Percentiles rank a stretch among this genome's conserved stretches.
These are phyloP conservation scores for Gillenia trifoliata DNA, from an alignment of 306 rosid species.

Conservation along the genomic window DNA sequence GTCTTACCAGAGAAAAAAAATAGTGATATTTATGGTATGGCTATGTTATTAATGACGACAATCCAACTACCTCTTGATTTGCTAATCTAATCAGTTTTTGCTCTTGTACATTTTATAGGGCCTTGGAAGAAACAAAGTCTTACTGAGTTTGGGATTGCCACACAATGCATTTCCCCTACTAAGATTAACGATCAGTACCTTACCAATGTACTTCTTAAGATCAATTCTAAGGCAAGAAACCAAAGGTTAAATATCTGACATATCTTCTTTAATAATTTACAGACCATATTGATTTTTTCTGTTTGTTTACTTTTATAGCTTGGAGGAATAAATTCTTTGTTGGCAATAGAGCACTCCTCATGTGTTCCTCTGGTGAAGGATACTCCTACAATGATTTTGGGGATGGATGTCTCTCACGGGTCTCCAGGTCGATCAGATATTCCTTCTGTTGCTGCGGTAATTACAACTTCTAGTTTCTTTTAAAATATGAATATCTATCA, in stretches of 20 bases:
- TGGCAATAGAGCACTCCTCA: conserved; percentile 71
- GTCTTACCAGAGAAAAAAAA: conserved; percentile 80
- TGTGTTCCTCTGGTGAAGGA: conserved; percentile 64
- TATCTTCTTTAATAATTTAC: not conserved
- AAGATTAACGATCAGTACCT: conserved; percentile 81
- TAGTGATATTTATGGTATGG: conserved; percentile 72
- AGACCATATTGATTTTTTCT: conserved; percentile 9
- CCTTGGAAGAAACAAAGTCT: conserved; percentile 89
- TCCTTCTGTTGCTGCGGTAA: conserved; percentile 91
- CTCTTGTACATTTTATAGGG: conserved; percentile 42
- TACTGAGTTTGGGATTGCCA: conserved; percentile 66
- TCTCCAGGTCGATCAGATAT: conserved; percentile 61
- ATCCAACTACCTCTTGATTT: conserved; percentile 10
- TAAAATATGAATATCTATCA: conserved; percentile 5
- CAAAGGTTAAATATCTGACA: conserved; percentile 5
- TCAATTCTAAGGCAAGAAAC: conserved; percentile 77
- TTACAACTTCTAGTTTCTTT: conserved; percentile 6
- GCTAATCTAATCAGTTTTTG: conserved; percentile 9
- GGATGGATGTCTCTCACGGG: conserved; percentile 91
- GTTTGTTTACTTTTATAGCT: conserved; percentile 40
- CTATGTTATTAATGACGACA: not conserved
- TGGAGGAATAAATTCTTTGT: conserved; percentile 86
- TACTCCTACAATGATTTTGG: conserved; percentile 84
- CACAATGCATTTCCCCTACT: conserved; percentile 79
- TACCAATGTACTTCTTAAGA: conserved; percentile 83